Evolutionary conservation across 2,329 filamentous ascomycete genomes (phyloP).

Genomic region (Trichoderma gracile): DNA sequence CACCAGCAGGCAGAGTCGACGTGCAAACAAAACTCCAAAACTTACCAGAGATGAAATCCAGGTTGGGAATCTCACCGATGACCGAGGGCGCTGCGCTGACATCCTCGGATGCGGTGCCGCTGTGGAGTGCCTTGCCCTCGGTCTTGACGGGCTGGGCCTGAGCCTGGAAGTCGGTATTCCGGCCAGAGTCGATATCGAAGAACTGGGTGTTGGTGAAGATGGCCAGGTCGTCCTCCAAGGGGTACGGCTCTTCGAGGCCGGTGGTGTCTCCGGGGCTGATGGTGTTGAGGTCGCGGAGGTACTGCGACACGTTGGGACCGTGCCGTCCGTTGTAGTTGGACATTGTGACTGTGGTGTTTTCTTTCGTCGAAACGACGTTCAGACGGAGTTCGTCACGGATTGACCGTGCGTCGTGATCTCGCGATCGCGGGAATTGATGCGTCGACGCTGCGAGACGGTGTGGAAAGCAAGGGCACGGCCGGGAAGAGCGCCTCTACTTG

Average conservation of each 20-base stretch:
- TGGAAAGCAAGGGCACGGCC: neutral
- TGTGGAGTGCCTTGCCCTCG: conserved; percentile 39
- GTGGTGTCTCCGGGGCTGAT: conserved; percentile 60
- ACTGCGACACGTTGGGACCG: conserved; percentile 85
- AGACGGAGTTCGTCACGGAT: neutral
- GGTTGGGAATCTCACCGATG: conserved; percentile 48
- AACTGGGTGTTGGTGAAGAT: conserved; percentile 83
- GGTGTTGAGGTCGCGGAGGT: conserved; percentile 82
- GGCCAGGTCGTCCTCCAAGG: conserved; percentile 70
- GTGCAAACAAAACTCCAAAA: conserved; percentile 29
- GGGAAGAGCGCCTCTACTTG: too few species aligned
- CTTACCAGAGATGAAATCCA: conserved; percentile 56
- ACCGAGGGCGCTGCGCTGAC: conserved; percentile 43
- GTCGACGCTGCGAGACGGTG: neutral
- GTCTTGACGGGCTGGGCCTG: conserved; percentile 52
- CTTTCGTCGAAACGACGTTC: neutral
- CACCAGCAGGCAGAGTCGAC: neutral
- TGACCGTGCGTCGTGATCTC: neutral
- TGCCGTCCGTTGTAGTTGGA: conserved; percentile 74
- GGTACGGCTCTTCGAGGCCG: conserved; percentile 58
- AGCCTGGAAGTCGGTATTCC: conserved; percentile 58
- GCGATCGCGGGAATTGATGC: neutral
- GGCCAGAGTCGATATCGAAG: conserved; percentile 73
- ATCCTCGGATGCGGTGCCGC: conserved; percentile 42
- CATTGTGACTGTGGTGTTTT: conserved; percentile 51